phyloP scores from a whole-genome alignment of 139 green algal species.

The Bryopsis sp. region DNA sequence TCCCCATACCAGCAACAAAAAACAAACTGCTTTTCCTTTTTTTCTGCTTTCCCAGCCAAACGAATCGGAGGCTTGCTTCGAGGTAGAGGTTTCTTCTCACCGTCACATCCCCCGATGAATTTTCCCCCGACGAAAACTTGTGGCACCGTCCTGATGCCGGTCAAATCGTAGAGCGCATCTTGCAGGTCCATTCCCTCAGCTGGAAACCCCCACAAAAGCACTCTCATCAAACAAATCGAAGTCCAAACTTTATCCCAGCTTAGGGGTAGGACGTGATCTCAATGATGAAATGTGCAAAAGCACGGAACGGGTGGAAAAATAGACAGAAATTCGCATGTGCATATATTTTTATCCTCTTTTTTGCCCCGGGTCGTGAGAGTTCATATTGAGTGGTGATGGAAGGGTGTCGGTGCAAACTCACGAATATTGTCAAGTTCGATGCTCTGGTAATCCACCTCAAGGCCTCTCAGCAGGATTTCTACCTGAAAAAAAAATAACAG shows the following conservation, averaged over 20 bases:
- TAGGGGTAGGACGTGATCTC: neutral
- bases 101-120: constrained; percentile 64
- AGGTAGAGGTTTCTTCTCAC: no score
- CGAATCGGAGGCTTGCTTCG: no score
- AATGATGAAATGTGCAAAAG: neutral
- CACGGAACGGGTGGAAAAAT: neutral
- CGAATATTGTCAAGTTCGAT: constrained; percentile 19
- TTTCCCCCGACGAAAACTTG: constrained; percentile 69
- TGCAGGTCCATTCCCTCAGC: constrained; percentile 55
- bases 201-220: constrained; percentile 25
- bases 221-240: neutral
- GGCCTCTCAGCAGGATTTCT: neutral
- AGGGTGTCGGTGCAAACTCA: neutral
- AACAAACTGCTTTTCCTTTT: no score
- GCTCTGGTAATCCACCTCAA: neutral
- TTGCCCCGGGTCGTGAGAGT: neutral
- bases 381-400: no score
- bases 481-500: constrained; percentile 10
- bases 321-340: neutral
- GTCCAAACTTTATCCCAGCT: neutral
- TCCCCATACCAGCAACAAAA: no score
- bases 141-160: constrained; percentile 56
- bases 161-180: constrained; percentile 40
- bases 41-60: no score
- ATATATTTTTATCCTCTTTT: neutral